A percentile compares a stretch with the other conserved stretches of the same genome.
Evolutionary conservation across 202 grass and related monocot genomes (phyloP).

Genomic region (Digitaria exilis): DNA sequence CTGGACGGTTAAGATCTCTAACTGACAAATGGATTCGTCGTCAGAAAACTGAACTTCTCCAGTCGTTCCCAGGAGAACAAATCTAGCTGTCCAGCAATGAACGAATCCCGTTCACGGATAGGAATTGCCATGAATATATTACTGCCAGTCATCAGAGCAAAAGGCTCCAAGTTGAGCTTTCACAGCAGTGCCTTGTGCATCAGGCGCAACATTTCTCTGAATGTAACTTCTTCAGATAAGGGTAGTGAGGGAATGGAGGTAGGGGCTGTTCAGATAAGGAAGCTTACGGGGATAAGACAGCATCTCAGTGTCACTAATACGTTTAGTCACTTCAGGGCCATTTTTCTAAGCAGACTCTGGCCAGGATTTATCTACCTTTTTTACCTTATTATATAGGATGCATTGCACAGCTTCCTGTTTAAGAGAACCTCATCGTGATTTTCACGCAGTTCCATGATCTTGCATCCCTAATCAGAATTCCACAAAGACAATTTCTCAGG

Average conservation of each 20-base stretch:
- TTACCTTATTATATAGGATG: background rate
- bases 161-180: constrained; percentile 21
- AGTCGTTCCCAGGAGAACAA: constrained; percentile 5
- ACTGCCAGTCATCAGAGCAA: constrained; percentile 14
- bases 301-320: constrained; percentile 57
- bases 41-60: background rate
- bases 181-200: constrained; percentile 20
- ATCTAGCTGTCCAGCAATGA: constrained; percentile 36
- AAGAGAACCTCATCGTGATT: constrained; percentile 39
- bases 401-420: constrained; percentile 22
- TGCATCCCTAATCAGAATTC: constrained; percentile 27
- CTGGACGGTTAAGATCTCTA: background rate
- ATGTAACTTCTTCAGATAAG: constrained; percentile 49
- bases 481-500: constrained; percentile 4
- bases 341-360: constrained; percentile 38
- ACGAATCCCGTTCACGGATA: background rate
- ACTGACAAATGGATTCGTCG: constrained; percentile 9
- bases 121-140: constrained; percentile 38
- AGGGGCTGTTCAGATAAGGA: constrained; percentile 37
- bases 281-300: constrained; percentile 43
- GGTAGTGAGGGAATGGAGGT: background rate
- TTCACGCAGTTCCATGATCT: constrained; percentile 34
- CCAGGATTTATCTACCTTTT: constrained; percentile 39
- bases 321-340: constrained; percentile 48
- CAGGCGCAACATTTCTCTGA: constrained; percentile 1